Base-by-base conservation (phyloP, 345 rosid genomes). In the Luvunga scandens region DNA sequence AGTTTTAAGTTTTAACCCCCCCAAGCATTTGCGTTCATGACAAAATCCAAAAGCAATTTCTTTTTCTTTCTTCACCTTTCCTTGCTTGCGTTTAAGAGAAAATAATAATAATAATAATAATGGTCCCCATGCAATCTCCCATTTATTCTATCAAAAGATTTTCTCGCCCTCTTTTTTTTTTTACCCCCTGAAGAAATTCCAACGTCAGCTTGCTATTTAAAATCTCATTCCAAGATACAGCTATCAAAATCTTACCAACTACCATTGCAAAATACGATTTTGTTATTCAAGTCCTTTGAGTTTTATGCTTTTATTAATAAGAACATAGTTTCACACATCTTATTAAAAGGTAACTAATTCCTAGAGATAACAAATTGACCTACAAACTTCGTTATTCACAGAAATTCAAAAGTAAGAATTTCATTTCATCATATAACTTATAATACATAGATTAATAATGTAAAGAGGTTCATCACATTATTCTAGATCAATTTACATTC, bases 41-140 rank as follows among this genome's bases (percentile, higher is more conserved):
- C 50, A 45, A 45, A 45, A 45, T 45, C 50, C 50, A 45, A 45
- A 45, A 45, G 50, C 16, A 45, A 3, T 45, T 45, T 45, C 50
- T 13, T 45, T 45, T 45, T 45, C 50, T 45, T 3, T 42, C 16
- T 42, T 42, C 50, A 0, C 50, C 50, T 24, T 24, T 30, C 42
- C 18, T 69, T 27, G 61, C 61, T 24, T 30, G 27, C 50, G 10
- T 21, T 55, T 18, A 39, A 65, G 38, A 63, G 16, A 18, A 31
- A 16, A 30, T 14, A 66, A 66, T 6, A 22, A 56, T 13, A 66
- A 66, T 6, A 22, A 57, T 36, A 27, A 63, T 9, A 62, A 68
- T 79, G 89, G 89, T 70, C 87, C 87, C 90, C 86, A 81, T 73
- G 75, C 68, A 84, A 86, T 84, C 89, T 81, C 67, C 83, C 13